Percentiles rank a stretch among this genome's conserved stretches.
Evolutionary conservation across 495 filamentous ascomycete genomes (phyloP).

Genomic region (Tuber brumale): DNA sequence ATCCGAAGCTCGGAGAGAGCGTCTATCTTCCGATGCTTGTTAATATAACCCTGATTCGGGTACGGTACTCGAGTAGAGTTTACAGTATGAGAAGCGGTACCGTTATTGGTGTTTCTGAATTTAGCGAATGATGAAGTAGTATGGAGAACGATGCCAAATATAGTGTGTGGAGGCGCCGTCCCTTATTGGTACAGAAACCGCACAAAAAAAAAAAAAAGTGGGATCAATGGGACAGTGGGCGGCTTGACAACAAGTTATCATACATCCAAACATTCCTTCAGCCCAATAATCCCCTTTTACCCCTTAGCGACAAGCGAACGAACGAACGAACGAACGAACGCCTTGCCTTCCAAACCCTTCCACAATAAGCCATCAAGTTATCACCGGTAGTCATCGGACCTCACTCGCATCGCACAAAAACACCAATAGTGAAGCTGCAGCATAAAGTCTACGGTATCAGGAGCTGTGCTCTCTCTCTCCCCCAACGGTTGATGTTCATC

Average conservation of each 20-base stretch:
- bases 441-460: not conserved
- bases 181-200: too few relatives aligned
- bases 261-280: not conserved
- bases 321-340: too few relatives aligned
- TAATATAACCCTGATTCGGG: not conserved
- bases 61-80: too few relatives aligned
- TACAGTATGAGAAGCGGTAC: too few relatives aligned
- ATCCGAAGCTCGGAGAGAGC: not conserved
- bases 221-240: not conserved
- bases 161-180: too few relatives aligned
- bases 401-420: not conserved
- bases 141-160: too few relatives aligned
- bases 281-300: not conserved
- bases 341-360: not conserved
- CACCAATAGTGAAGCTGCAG: not conserved
- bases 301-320: too few relatives aligned
- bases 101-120: too few relatives aligned
- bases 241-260: not conserved
- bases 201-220: too few relatives aligned
- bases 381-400: not conserved
- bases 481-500: not conserved
- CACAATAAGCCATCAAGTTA: not conserved
- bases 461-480: not conserved
- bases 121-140: too few relatives aligned
- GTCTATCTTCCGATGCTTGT: not conserved